Evolutionary conservation across 2,329 filamentous ascomycete genomes (phyloP), one percentile per base, ranked within the genome.

Genomic region (Colletotrichum scovillei): DNA sequence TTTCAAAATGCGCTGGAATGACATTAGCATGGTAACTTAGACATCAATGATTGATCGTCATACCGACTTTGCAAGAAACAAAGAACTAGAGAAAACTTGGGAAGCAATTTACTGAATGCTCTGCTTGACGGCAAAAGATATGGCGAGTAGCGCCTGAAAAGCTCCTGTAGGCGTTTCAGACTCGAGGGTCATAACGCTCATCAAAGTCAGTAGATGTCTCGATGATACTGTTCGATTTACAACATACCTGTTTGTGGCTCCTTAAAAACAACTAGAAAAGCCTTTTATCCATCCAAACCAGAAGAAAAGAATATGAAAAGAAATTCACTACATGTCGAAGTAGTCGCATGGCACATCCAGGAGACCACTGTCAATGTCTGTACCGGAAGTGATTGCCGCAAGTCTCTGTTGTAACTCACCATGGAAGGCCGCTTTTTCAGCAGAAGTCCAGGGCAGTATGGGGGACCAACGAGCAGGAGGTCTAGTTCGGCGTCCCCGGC

Each of bases 381-480:
- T 57, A 5, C 63, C 63, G 6, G 28, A 49, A n/a, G 56, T 67
- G 19, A 11, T 46, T 26, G 42, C 24, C 24, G 42, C 46, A 5
- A 71, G 11, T 6, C 42, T 56, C 49, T 62, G 38, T 5, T 49
- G 56, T 19, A 67, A 7, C 4, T 57, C 49, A 16, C 16, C 28
- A 9, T 59, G 24, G n/a, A 71, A 67, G 2, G 49, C 57, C 8
- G n/a, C 56, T 38, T 71, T 71, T 4, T 22, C 24, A 24, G 19
- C 46, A 2, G 63, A 57, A 28, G 69, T 67, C 69, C 69, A 71
- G 19, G 63, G 56, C 14, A n/a, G 4, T 11, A 71, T 30, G 5
- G 69, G 63, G 5, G 56, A 49, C 69, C 69, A 71, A 4, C 69
- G 46, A 9, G 32, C 38, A 2, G 65, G 9, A 35, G 49, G 28